Percentiles rank a stretch among this genome's conserved stretches.
Conservation (phyloP, 2,329 filamentous ascomycete genomes). For the Epichloe sp. region DNA sequence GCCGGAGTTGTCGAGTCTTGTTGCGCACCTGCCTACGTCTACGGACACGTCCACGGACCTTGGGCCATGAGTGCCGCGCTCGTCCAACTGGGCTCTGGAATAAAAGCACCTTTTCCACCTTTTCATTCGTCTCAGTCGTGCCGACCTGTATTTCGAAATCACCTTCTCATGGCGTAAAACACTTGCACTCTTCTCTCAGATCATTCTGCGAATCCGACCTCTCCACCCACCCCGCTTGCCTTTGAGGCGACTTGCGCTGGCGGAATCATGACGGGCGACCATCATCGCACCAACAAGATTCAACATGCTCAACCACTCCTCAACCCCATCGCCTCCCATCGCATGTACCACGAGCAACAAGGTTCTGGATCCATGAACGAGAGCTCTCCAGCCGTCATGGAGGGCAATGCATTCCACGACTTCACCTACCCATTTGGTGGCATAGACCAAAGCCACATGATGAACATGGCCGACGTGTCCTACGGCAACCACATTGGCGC, state of each 20-base stretch:
- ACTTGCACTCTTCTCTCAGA: neutral
- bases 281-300: constrained; percentile 15
- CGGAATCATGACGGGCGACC: constrained; percentile 18
- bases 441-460: constrained; percentile 17
- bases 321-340: constrained; percentile 12
- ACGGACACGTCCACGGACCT: neutral
- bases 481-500: constrained; percentile 19
- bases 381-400: constrained; percentile 22
- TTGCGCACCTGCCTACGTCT: neutral
- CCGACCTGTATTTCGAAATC: neutral
- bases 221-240: neutral
- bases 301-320: constrained; percentile 18
- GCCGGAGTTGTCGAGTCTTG: neutral
- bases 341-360: constrained; percentile 11
- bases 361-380: constrained; percentile 12
- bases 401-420: constrained; percentile 35
- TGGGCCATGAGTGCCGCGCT: neutral
- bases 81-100: neutral
- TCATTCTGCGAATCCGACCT: neutral
- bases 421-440: constrained; percentile 38
- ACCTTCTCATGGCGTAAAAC: neutral
- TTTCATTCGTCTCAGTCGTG: too few species aligned
- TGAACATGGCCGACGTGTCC: constrained; percentile 18
- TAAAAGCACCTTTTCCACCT: too few species aligned
- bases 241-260: neutral